These are phyloP conservation scores for Penicillium turbatum DNA, from an alignment of 495 filamentous ascomycete genomes.

Conservation along the genomic window DNA sequence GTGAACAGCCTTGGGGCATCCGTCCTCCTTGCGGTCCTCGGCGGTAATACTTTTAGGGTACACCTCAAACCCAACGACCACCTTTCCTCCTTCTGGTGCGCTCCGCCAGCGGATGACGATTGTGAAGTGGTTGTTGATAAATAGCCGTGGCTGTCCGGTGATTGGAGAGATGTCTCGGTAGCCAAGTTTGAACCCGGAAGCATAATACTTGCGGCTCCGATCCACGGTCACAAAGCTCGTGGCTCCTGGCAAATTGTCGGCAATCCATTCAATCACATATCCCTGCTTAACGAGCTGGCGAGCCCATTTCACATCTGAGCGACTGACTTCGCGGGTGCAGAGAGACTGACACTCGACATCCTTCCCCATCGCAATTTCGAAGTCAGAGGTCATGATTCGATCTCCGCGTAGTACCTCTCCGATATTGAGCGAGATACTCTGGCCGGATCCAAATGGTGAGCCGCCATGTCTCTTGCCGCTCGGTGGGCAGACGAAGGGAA, in stretches of 20 bases:
- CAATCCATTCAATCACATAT: slow-evolving; percentile 94
- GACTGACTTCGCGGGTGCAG: slow-evolving; percentile 64
- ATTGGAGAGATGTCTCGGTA: slow-evolving; percentile 62
- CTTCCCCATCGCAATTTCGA: slow-evolving; percentile 74
- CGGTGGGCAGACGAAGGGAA: slow-evolving; percentile 87
- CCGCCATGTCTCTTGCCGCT: slow-evolving; percentile 64
- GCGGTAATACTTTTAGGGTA: slow-evolving; percentile 81
- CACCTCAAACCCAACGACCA: slow-evolving; percentile 89
- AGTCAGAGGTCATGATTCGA: slow-evolving; percentile 84
- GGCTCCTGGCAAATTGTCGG: slow-evolving; percentile 89
- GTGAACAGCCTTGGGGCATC: slow-evolving; percentile 65
- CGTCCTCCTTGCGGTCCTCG: slow-evolving; percentile 53
- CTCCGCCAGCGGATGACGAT: slow-evolving; percentile 80
- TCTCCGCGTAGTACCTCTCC: slow-evolving; percentile 91
- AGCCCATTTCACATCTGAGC: slow-evolving; percentile 64
- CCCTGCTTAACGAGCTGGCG: slow-evolving; percentile 73
- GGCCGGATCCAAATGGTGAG: slow-evolving; percentile 70
- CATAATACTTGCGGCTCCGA: slow-evolving; percentile 85
- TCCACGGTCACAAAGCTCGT: slow-evolving; percentile 92
- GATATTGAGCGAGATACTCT: slow-evolving; percentile 82
- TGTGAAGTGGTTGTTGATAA: slow-evolving; percentile 88
- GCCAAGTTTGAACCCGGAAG: slow-evolving; percentile 91
- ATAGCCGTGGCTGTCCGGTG: slow-evolving; percentile 63
- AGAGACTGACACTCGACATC: slow-evolving; percentile 73
- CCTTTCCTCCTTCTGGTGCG: slow-evolving; percentile 71